These are phyloP conservation scores for Eucalyptus marginata DNA, from an alignment of 345 rosid species.

Conservation along the genomic window DNA sequence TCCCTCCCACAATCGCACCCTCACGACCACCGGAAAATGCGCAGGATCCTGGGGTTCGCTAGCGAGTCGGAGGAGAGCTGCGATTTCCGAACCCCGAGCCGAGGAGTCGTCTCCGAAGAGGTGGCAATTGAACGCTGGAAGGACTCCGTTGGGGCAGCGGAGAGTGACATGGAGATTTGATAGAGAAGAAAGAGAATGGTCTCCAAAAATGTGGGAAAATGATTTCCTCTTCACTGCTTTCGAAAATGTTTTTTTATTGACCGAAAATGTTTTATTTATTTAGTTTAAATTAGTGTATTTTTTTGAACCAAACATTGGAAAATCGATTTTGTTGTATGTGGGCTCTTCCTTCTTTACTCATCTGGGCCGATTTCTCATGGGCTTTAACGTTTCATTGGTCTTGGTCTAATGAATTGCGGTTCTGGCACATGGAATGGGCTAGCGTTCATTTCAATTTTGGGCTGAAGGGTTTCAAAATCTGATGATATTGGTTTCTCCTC, in stretches of 20 bases:
- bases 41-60: no score
- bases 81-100: no score
- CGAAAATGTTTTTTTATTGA: not conserved
- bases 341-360: not conserved
- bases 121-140: accelerated
- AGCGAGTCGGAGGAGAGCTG: no score
- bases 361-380: not conserved
- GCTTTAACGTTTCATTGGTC: not conserved
- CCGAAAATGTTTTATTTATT: no score
- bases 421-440: not conserved
- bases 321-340: not conserved
- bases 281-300: no score
- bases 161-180: not conserved
- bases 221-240: not conserved
- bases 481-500: not conserved
- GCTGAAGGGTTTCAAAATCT: not conserved
- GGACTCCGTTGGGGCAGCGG: not conserved
- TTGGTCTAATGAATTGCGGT: not conserved
- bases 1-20: no score
- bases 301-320: not conserved
- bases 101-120: not conserved
- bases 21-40: no score
- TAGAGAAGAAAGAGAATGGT: not conserved
- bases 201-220: not conserved
- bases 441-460: not conserved